Evolutionary conservation across 148 eudicot species (phyloP).

Genomic region (Persicaria maculosa): DNA sequence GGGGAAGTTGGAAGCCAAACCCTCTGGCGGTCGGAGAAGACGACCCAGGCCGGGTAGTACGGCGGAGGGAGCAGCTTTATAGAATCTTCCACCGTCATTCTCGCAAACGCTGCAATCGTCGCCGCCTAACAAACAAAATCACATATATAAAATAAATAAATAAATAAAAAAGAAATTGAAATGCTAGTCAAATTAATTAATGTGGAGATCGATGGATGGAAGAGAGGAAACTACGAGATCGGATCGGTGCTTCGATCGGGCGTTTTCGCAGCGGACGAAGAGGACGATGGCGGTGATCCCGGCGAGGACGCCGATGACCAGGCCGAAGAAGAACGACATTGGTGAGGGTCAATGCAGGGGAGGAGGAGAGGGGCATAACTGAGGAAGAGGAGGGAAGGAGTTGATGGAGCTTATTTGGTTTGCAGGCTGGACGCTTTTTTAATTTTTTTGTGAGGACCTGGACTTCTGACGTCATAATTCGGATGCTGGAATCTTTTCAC

Average conservation of each 20-base stretch:
- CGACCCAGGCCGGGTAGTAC: conserved; percentile 89
- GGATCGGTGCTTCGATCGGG: conserved; percentile 66
- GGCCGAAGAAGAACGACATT: conserved; percentile 62
- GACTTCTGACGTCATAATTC: background rate
- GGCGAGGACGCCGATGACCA: conserved; percentile 43
- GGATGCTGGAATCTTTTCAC: background rate
- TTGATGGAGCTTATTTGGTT: background rate
- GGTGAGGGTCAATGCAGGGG: background rate
- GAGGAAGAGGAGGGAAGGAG: background rate
- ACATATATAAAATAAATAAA: background rate
- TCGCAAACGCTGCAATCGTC: conserved; percentile 76
- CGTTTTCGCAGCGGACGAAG: conserved; percentile 77
- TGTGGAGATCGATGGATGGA: background rate
- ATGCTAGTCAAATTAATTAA: background rate
- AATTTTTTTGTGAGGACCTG: background rate
- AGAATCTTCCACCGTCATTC: conserved; percentile 95
- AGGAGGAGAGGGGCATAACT: background rate
- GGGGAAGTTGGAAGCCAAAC: conserved; percentile 34
- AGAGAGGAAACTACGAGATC: conserved; percentile 35
- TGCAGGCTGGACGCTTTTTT: background rate
- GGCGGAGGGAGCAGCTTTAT: conserved; percentile 68
- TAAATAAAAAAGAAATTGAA: conserved; percentile 6
- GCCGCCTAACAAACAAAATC: conserved; percentile 39
- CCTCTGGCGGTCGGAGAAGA: conserved; percentile 84
- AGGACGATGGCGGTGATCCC: conserved; percentile 51